Evolutionary conservation across 2,329 filamentous ascomycete genomes (phyloP).

Genomic region (Fusarium redolens): DNA sequence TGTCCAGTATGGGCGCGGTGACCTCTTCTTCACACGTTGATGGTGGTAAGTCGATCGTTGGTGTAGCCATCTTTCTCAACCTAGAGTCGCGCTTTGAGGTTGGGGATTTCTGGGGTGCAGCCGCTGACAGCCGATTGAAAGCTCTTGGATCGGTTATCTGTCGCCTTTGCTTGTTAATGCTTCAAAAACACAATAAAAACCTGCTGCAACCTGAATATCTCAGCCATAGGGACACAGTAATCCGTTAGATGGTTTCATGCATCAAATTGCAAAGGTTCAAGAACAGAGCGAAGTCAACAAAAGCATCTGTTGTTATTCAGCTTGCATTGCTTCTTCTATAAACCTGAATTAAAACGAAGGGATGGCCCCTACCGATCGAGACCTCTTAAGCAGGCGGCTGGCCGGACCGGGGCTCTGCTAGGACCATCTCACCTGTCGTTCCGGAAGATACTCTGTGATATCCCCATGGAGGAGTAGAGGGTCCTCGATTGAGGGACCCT

Average conservation of each 20-base stretch:
- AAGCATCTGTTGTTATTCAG: constrained; percentile 8
- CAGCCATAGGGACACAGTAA: constrained; percentile 26
- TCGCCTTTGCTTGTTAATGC: constrained; percentile 10
- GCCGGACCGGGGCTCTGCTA: constrained; percentile 41
- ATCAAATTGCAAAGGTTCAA: constrained; percentile 11
- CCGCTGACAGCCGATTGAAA: background rate
- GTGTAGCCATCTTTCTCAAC: constrained; percentile 36
- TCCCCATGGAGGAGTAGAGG: constrained; percentile 21
- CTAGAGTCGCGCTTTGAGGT: background rate
- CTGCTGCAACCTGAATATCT: background rate
- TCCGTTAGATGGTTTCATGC: background rate
- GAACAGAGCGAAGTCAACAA: constrained; percentile 4
- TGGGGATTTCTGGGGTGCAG: constrained; percentile 2
- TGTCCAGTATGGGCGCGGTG: constrained; percentile 39
- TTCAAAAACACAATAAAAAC: constrained; percentile 8
- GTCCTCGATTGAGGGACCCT: constrained; percentile 6
- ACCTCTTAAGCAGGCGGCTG: constrained; percentile 34
- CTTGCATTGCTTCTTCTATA: constrained; percentile 35
- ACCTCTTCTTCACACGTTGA: constrained; percentile 42
- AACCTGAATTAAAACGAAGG: constrained; percentile 19
- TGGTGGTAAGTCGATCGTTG: constrained; percentile 42
- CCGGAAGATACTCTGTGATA: constrained; percentile 28
- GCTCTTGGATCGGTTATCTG: background rate
- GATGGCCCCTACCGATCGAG: constrained; percentile 12
- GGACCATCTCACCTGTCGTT: constrained; percentile 23